A percentile compares a stretch with the other conserved stretches of the same genome.
Evolutionary conservation across 148 eudicot genomes (phyloP).

Genomic region (Camellia japonica): DNA sequence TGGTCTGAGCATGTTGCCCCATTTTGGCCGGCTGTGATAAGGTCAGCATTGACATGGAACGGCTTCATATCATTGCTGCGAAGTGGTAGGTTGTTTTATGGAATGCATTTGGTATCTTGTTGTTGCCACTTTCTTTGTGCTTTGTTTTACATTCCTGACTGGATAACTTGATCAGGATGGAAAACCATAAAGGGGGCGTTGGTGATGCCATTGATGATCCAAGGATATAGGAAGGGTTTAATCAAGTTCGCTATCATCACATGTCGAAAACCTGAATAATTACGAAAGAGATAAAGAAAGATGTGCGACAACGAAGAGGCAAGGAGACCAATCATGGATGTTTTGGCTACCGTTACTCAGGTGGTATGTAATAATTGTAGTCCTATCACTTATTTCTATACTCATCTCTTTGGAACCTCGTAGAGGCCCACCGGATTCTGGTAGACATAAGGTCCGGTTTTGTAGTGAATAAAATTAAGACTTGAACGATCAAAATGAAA

Average conservation of each 20-base stretch:
- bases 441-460: too few relatives aligned
- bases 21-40: conserved; percentile 98
- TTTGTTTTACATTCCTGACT: background rate
- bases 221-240: conserved; percentile 82
- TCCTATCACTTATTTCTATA: too few relatives aligned
- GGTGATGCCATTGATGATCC: conserved; percentile 92
- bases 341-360: background rate
- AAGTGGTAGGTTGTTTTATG: conserved; percentile 46
- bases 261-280: conserved; percentile 67
- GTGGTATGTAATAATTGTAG: too few relatives aligned
- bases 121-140: background rate
- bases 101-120: background rate
- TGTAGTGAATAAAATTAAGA: too few relatives aligned
- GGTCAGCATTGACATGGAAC: conserved; percentile 87
- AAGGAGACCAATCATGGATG: background rate
- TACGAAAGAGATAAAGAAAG: background rate
- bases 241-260: conserved; percentile 92
- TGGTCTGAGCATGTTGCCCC: conserved; percentile 92
- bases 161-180: conserved; percentile 58
- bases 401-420: too few relatives aligned
- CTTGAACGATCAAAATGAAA: too few relatives aligned
- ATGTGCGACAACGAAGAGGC: background rate
- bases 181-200: conserved; percentile 86
- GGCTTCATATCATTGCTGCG: conserved; percentile 73
- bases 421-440: too few relatives aligned